These are phyloP conservation scores for Wickerhamiella siamensis DNA, from an alignment of 805 yeast genomes.

Conservation along the genomic window DNA sequence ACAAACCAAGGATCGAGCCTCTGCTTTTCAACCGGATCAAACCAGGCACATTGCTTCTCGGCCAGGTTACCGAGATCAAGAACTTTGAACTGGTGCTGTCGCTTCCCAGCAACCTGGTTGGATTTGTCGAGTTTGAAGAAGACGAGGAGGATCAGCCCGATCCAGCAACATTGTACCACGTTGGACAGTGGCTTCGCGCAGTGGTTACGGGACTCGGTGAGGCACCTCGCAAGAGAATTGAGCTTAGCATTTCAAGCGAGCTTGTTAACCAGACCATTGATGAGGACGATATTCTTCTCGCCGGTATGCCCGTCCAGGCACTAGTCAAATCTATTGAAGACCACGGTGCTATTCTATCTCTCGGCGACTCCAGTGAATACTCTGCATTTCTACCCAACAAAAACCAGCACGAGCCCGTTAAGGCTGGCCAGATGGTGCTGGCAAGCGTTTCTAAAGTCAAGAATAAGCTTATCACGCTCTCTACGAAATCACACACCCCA, in stretches of 20 bases:
- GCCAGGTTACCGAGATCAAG: slow-evolving; percentile 52
- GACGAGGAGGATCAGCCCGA: slow-evolving; percentile 38
- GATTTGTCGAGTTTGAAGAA: slow-evolving; percentile 29
- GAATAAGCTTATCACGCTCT: slow-evolving; percentile 8
- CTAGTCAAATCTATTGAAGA: slow-evolving; percentile 74
- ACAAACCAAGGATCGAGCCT: slow-evolving; percentile 38
- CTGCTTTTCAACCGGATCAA: slow-evolving; percentile 46
- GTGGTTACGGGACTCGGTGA: slow-evolving; percentile 43
- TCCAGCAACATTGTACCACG: slow-evolving; percentile 37
- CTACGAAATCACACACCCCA: slow-evolving; percentile 31
- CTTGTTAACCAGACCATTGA: slow-evolving; percentile 47
- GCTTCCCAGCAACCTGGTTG: slow-evolving; percentile 67
- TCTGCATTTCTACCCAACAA: slow-evolving; percentile 67
- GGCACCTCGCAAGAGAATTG: slow-evolving; percentile 25
- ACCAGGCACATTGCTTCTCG: slow-evolving; percentile 64
- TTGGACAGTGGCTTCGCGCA: slow-evolving; percentile 84
- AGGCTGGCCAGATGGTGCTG: slow-evolving; percentile 57
- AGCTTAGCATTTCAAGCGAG: slow-evolving; percentile 51
- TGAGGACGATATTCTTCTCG: slow-evolving; percentile 44
- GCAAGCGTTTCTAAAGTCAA: slow-evolving; percentile 31
- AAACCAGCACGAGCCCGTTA: slow-evolving; percentile 33
- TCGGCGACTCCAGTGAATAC: slow-evolving; percentile 36
- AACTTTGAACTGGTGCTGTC: slow-evolving; percentile 53
- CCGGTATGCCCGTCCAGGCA: slow-evolving; percentile 59
- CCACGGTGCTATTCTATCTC: slow-evolving; percentile 68